Percentiles rank a stretch among this genome's conserved stretches.
These are phyloP conservation scores for Neovahlkampfia damariscottae DNA, from an alignment of 78 protist genomes.

Conservation along the genomic window DNA sequence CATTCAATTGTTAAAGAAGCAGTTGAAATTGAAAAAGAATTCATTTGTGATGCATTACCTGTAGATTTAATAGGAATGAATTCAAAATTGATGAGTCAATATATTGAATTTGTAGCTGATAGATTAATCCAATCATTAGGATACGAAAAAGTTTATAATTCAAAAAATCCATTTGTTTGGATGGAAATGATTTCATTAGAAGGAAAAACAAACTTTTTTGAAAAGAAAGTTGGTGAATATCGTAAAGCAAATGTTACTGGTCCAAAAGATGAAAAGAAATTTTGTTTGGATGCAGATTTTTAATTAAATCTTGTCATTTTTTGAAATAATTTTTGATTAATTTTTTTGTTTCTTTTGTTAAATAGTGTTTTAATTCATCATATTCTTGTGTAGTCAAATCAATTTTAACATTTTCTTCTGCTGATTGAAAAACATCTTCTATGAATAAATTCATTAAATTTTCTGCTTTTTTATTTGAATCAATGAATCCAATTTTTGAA, in stretches of 20 bases:
- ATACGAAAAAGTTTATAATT: slow-evolving; percentile 49
- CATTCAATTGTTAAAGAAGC: slow-evolving; percentile 68
- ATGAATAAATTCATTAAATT: no score
- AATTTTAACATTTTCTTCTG: no score
- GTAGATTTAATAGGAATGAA: slow-evolving; percentile 93
- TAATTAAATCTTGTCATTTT: no score
- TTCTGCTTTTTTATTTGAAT: no score
- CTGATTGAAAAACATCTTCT: no score
- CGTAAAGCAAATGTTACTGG: slow-evolving; percentile 57
- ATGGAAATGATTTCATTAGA: slow-evolving; percentile 93
- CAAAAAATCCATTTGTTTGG: slow-evolving; percentile 91
- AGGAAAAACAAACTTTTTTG: slow-evolving; percentile 97
- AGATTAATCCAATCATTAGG: slow-evolving; percentile 82
- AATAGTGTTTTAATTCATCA: no score
- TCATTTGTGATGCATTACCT: slow-evolving; percentile 88
- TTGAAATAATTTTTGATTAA: no score
- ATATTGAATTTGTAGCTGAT: slow-evolving; percentile 93
- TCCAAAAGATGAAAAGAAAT: not conserved
- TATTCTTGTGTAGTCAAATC: no score
- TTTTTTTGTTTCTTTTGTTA: no score
- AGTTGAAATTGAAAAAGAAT: slow-evolving; percentile 81
- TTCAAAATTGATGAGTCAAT: slow-evolving; percentile 78
- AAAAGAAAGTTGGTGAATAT: slow-evolving; percentile 94
- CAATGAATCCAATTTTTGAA: no score
- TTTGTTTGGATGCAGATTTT: slow-evolving; percentile 13